Evolutionary conservation across 805 yeast genomes (phyloP).

Genomic region (Kazachstania kunashirensis): DNA sequence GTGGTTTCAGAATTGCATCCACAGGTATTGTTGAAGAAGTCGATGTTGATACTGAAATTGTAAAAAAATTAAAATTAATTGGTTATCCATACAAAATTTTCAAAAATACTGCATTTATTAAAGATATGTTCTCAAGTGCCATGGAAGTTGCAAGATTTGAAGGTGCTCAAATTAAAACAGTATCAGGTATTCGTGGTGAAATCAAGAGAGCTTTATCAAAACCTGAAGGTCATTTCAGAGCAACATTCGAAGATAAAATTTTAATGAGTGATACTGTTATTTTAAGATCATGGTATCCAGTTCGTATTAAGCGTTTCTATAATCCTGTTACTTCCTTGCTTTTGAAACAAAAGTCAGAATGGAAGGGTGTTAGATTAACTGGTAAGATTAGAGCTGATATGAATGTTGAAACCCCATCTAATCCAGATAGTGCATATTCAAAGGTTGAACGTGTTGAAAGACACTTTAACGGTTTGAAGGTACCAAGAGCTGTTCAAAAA

Average conservation of each 20-base stretch:
- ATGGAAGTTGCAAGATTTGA: slow-evolving; percentile 96
- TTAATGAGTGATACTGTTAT: slow-evolving; percentile 83
- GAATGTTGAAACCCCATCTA: slow-evolving; percentile 52
- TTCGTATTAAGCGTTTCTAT: slow-evolving; percentile 78
- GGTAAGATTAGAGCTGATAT: slow-evolving; percentile 83
- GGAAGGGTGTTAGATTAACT: slow-evolving; percentile 95
- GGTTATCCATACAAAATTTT: slow-evolving; percentile 91
- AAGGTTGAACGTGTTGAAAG: slow-evolving; percentile 80
- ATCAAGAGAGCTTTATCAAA: slow-evolving; percentile 87
- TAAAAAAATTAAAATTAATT: slow-evolving; percentile 87
- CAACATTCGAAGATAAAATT: slow-evolving; percentile 92
- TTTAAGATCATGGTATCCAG: slow-evolving; percentile 95
- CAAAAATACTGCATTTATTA: slow-evolving; percentile 93
- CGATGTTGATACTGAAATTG: slow-evolving; percentile 81
- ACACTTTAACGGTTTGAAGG: slow-evolving; percentile 76
- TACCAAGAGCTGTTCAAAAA: slow-evolving; percentile 69
- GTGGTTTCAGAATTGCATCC: slow-evolving; percentile 89
- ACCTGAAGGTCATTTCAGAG: slow-evolving; percentile 93
- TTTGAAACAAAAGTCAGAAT: slow-evolving; percentile 63
- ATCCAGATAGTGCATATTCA: slow-evolving; percentile 41
- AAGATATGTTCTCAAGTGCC: slow-evolving; percentile 88
- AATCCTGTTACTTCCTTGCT: slow-evolving; percentile 92
- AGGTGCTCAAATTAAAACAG: slow-evolving; percentile 95
- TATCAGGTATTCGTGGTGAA: slow-evolving; percentile 95
- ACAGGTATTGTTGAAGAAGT: slow-evolving; percentile 94